phyloP scores from a whole-genome alignment of 768 basidiomycete species.

The Lanmaoa pseudosensibilis region DNA sequence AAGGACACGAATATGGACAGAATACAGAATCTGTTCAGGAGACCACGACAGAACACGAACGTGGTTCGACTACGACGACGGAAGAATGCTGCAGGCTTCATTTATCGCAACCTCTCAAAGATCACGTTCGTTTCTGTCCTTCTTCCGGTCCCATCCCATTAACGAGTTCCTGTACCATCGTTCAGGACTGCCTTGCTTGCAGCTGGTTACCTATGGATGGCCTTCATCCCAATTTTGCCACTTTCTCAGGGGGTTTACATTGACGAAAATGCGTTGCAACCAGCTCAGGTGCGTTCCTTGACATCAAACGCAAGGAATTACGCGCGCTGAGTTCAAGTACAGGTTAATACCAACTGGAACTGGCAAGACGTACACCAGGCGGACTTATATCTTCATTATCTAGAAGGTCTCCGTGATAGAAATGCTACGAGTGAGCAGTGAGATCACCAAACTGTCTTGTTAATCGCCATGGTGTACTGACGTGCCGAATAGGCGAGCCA shows the following conservation, averaged over 20 bases:
- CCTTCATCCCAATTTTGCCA: constrained; percentile 65
- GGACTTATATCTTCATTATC: constrained; percentile 71
- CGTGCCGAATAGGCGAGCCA: constrained; percentile 54
- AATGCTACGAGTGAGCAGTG: constrained; percentile 75
- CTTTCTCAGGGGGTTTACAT: constrained; percentile 76
- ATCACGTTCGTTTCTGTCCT: constrained; percentile 27
- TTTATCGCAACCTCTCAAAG: constrained; percentile 36
- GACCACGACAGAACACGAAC: constrained; percentile 31
- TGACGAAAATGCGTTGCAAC: constrained; percentile 95
- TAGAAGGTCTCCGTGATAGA: constrained; percentile 60
- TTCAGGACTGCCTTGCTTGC: constrained; percentile 56
- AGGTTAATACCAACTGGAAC: constrained; percentile 91
- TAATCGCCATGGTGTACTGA: not conserved
- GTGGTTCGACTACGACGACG: constrained; percentile 48
- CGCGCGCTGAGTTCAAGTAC: constrained; percentile 3
- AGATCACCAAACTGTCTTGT: constrained; percentile 32
- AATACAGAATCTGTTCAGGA: constrained; percentile 17
- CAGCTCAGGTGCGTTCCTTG: constrained; percentile 65
- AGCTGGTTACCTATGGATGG: constrained; percentile 79
- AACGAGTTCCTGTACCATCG: not conserved
- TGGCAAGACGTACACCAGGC: constrained; percentile 90
- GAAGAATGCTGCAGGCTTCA: constrained; percentile 33
- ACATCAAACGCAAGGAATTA: not conserved
- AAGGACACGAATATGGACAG: constrained; percentile 24
- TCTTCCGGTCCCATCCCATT: not conserved